phyloP scores from a whole-genome alignment of 306 rosid species.

The Rubus parviflorus region DNA sequence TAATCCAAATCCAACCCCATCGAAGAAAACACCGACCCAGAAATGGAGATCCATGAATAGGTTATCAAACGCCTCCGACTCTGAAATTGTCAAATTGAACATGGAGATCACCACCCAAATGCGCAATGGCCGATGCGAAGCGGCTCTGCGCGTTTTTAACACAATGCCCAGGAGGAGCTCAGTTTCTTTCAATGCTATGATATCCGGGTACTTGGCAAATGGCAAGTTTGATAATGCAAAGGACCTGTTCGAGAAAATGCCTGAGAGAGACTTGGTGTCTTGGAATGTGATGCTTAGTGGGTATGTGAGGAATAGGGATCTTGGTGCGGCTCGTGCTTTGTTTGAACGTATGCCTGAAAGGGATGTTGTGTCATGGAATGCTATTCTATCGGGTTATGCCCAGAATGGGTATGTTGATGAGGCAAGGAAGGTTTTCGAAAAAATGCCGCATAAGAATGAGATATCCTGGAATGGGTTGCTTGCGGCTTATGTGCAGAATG shows the following conservation, averaged over 20 bases:
- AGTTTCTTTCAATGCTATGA: constrained; percentile 71
- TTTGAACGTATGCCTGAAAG: constrained; percentile 65
- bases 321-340: constrained; percentile 55
- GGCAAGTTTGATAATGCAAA: constrained; percentile 52
- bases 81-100: constrained; percentile 61
- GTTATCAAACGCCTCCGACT: constrained; percentile 36
- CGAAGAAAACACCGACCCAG: constrained; percentile 32
- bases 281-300: constrained; percentile 91
- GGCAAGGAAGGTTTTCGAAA: constrained; percentile 58
- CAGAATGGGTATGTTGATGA: constrained; percentile 69
- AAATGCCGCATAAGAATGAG: constrained; percentile 56
- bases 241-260: constrained; percentile 68
- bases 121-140: constrained; percentile 67
- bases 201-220: constrained; percentile 62
- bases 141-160: constrained; percentile 57
- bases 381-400: constrained; percentile 79
- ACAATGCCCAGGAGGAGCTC: constrained; percentile 67
- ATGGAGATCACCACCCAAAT: constrained; percentile 54
- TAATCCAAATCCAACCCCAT: constrained; percentile 25
- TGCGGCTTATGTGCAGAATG: constrained; percentile 73
- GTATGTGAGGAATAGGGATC: constrained; percentile 52
- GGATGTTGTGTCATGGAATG: constrained; percentile 85
- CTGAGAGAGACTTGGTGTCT: constrained; percentile 65
- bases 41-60: constrained; percentile 25
- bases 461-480: constrained; percentile 82